phyloP scores from a whole-genome alignment of 2,329 filamentous ascomycete species.

The Incumbomyces delicatus region DNA sequence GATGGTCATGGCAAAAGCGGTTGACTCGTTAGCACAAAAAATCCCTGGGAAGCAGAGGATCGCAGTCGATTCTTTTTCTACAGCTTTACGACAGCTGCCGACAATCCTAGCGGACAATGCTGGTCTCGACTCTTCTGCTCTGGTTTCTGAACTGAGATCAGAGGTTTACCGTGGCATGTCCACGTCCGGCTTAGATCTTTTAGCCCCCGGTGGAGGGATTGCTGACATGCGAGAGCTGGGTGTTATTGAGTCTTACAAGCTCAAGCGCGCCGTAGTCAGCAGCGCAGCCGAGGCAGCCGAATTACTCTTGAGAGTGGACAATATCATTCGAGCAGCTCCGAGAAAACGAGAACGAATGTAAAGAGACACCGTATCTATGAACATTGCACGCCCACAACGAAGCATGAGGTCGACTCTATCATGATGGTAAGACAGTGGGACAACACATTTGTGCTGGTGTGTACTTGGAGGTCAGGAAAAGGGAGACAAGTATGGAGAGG shows the following conservation, averaged over 20 bases:
- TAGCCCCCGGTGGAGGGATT: slow-evolving; percentile 82
- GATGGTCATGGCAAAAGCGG: slow-evolving; percentile 98
- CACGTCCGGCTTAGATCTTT: slow-evolving; percentile 80
- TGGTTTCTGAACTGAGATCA: slow-evolving; percentile 83
- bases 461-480: neutral
- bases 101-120: slow-evolving; percentile 97
- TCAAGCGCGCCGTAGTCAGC: slow-evolving; percentile 95
- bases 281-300: slow-evolving; percentile 94
- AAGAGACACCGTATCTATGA: slow-evolving; percentile 11
- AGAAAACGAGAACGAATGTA: slow-evolving; percentile 69
- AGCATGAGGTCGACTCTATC: too few species aligned
- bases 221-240: slow-evolving; percentile 92
- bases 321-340: slow-evolving; percentile 92
- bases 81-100: slow-evolving; percentile 81
- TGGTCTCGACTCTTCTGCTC: slow-evolving; percentile 86
- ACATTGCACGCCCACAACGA: too few species aligned
- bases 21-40: slow-evolving; percentile 85
- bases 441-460: too few species aligned
- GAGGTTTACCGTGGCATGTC: slow-evolving; percentile 91
- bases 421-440: too few species aligned
- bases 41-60: slow-evolving; percentile 95
- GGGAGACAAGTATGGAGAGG: neutral
- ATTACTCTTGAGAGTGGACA: slow-evolving; percentile 87
- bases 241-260: slow-evolving; percentile 95
- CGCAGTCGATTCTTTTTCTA: slow-evolving; percentile 81